A percentile compares a stretch with the other conserved stretches of the same genome.
Conservation (phyloP, 2,329 filamentous ascomycete genomes). For the Exophiala calicioides region DNA sequence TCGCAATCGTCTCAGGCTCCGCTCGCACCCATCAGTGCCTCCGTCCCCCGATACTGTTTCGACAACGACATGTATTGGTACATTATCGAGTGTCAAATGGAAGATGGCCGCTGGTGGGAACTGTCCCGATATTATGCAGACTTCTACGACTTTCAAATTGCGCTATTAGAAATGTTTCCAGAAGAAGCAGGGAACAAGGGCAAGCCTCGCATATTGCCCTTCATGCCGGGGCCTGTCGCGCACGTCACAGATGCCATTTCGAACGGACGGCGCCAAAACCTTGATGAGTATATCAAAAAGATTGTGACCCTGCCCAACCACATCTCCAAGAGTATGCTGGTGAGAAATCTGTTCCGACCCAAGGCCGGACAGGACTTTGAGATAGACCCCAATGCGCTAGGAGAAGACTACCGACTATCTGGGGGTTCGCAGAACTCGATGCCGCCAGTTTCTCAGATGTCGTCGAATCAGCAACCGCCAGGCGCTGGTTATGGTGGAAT, state of each 20-base stretch:
- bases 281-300: constrained; percentile 95
- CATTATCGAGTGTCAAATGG: constrained; percentile 85
- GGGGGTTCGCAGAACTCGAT: constrained; percentile 68
- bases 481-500: constrained; percentile 56
- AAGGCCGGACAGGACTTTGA: constrained; percentile 84
- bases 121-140: constrained; percentile 94
- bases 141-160: constrained; percentile 98
- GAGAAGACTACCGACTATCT: constrained; percentile 74
- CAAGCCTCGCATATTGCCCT: constrained; percentile 79
- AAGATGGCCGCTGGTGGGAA: constrained; percentile 90
- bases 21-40: constrained; percentile 76
- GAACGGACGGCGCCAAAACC: constrained; percentile 84
- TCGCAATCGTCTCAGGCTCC: constrained; percentile 52
- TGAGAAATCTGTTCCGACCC: constrained; percentile 88
- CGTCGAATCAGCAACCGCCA: constrained; percentile 64
- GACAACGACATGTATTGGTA: constrained; percentile 99
- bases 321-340: constrained; percentile 79
- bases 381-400: constrained; percentile 68
- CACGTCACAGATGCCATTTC: constrained; percentile 98
- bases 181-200: constrained; percentile 87
- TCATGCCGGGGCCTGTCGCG: constrained; percentile 97
- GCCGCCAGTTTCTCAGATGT: constrained; percentile 65
- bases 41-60: constrained; percentile 90
- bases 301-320: constrained; percentile 79
- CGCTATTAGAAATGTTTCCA: constrained; percentile 86